These are phyloP conservation scores for Aspergillus panamensis DNA, from an alignment of 495 filamentous ascomycete species.

Conservation along the genomic window DNA sequence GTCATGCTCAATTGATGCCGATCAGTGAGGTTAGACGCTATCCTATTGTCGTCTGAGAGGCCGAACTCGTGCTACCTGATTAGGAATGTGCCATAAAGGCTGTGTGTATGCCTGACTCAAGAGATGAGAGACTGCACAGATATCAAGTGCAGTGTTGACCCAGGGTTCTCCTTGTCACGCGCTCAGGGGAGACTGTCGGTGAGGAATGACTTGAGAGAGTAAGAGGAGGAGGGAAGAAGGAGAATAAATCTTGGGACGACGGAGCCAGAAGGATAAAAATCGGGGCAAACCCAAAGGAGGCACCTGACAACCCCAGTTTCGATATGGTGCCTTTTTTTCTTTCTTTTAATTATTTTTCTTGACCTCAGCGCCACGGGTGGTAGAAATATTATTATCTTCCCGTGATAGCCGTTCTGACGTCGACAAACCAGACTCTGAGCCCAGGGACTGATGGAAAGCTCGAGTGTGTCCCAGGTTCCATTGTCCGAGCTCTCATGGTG, in stretches of 20 bases:
- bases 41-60: neutral
- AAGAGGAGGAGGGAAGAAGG: neutral
- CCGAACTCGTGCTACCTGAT: neutral
- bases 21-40: neutral
- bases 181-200: neutral
- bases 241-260: neutral
- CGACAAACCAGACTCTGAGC: conserved; percentile 10
- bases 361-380: conserved; percentile 9
- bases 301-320: conserved; percentile 10
- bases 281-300: neutral
- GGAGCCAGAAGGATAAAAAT: conserved; percentile 1
- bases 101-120: conserved; percentile 3
- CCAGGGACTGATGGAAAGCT: conserved; percentile 12
- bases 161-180: neutral
- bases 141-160: neutral
- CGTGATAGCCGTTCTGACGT: conserved; percentile 20
- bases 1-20: conserved; percentile 11
- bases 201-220: neutral
- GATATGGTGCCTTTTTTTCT: conserved; percentile 5
- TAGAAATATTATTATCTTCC: conserved; percentile 4
- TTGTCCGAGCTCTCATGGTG: neutral
- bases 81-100: neutral
- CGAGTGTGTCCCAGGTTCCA: conserved; percentile 1
- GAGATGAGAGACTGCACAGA: neutral
- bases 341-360: conserved; percentile 2